Percentiles rank a stretch among this genome's conserved stretches.
phyloP scores from a whole-genome alignment of 768 basidiomycete species.

The Auriscalpium vulgare region DNA sequence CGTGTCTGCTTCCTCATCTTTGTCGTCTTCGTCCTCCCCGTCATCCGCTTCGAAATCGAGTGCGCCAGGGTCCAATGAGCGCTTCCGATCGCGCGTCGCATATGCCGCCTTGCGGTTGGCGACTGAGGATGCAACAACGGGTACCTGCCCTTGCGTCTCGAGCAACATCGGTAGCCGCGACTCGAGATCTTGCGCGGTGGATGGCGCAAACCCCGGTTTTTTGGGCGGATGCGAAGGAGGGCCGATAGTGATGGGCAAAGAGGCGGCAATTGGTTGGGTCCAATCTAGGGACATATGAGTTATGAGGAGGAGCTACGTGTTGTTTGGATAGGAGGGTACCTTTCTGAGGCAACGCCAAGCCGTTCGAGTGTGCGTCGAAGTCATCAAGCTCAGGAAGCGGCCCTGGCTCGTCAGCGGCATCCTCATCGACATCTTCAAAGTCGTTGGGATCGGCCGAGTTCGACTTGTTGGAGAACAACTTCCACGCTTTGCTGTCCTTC shows the following conservation, averaged over 20 bases:
- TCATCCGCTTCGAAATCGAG: constrained; percentile 50
- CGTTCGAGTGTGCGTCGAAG: background rate
- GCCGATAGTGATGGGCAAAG: constrained; percentile 57
- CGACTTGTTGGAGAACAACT: constrained; percentile 35
- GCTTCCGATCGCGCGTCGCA: constrained; percentile 58
- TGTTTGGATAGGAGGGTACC: too few relatives aligned
- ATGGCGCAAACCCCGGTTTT: background rate
- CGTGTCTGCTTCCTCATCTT: constrained; percentile 20
- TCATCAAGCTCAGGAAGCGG: constrained; percentile 1
- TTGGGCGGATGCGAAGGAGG: constrained; percentile 21
- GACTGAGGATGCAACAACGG: constrained; percentile 29
- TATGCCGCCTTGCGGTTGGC: constrained; percentile 55
- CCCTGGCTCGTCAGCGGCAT: constrained; percentile 20
- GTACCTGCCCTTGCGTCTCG: constrained; percentile 10
- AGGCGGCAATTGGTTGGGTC: constrained; percentile 32
- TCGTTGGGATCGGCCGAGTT: constrained; percentile 21
- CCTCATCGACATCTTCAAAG: constrained; percentile 22
- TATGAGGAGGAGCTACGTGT: background rate
- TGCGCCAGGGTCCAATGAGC: constrained; percentile 61
- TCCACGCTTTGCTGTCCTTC: constrained; percentile 56
- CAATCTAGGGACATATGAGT: background rate
- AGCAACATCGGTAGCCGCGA: background rate
- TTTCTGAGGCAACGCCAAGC: too few relatives aligned
- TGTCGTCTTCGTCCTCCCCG: constrained; percentile 38
- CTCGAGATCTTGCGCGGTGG: background rate